phyloP scores from a whole-genome alignment of 768 basidiomycete species.

The Zangia roseola region DNA sequence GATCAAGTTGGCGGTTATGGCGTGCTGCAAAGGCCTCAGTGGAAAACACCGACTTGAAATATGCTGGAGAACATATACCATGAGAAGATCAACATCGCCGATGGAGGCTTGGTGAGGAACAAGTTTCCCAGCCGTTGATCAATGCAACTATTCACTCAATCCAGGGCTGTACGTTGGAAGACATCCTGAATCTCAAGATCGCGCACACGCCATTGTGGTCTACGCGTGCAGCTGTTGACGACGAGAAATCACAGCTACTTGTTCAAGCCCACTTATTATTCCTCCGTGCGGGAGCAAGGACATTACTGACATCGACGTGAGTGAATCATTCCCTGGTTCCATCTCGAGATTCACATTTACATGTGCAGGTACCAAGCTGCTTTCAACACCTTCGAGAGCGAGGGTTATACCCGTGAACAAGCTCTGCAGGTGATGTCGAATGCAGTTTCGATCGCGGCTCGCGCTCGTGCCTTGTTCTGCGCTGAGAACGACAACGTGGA shows the following conservation, averaged over 20 bases:
- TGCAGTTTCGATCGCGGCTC: slow-evolving; percentile 49
- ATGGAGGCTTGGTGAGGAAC: slow-evolving; percentile 46
- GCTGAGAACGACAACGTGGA: slow-evolving; percentile 17
- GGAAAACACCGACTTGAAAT: background rate
- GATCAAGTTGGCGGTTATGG: background rate
- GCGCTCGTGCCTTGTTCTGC: slow-evolving; percentile 42
- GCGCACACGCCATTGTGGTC: slow-evolving; percentile 70
- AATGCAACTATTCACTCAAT: background rate
- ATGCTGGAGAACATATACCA: slow-evolving; percentile 12
- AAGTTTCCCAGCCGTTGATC: background rate
- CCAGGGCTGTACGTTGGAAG: slow-evolving; percentile 66
- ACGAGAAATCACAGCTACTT: slow-evolving; percentile 46
- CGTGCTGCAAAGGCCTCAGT: too few relatives aligned
- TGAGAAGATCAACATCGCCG: slow-evolving; percentile 30
- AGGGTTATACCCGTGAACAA: slow-evolving; percentile 45
- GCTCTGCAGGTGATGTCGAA: slow-evolving; percentile 51
- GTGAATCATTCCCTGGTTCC: background rate
- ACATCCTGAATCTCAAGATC: slow-evolving; percentile 45
- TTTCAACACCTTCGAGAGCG: slow-evolving; percentile 48
- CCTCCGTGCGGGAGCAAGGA: slow-evolving; percentile 59
- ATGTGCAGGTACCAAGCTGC: slow-evolving; percentile 64
- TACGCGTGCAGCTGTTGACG: slow-evolving; percentile 52
- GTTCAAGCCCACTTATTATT: slow-evolving; percentile 61
- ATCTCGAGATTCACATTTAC: background rate
- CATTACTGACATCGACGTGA: slow-evolving; percentile 72